phyloP scores from a whole-genome alignment of 2,329 filamentous ascomycete genomes.

The Botrytis pseudocinerea region DNA sequence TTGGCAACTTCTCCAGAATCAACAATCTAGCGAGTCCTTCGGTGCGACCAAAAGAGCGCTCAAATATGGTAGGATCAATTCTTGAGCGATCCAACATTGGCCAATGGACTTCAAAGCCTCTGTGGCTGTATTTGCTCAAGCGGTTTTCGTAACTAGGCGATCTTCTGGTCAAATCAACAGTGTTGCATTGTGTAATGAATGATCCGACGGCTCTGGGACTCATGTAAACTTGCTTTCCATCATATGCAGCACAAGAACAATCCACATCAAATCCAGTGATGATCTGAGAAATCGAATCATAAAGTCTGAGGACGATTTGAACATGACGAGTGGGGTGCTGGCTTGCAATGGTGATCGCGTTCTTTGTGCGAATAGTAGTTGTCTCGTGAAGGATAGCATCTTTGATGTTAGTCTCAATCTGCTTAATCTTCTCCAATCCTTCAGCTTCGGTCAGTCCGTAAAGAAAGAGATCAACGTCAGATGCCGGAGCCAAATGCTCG shows the following conservation, averaged over 20 bases:
- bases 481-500: conserved; percentile 76
- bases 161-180: conserved; percentile 74
- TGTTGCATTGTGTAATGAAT: conserved; percentile 81
- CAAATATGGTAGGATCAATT: conserved; percentile 83
- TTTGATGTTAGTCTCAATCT: conserved; percentile 73
- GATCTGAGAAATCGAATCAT: conserved; percentile 81
- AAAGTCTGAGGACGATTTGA: conserved; percentile 80
- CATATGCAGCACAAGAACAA: conserved; percentile 77
- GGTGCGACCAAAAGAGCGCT: conserved; percentile 74
- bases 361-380: conserved; percentile 81
- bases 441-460: conserved; percentile 77
- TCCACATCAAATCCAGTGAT: conserved; percentile 88
- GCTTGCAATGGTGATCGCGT: conserved; percentile 81
- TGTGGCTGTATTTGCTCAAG: conserved; percentile 79
- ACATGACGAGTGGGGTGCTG: conserved; percentile 83
- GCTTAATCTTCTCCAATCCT: conserved; percentile 78
- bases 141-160: conserved; percentile 88
- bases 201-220: conserved; percentile 75
- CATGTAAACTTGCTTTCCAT: conserved; percentile 77
- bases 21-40: conserved; percentile 76
- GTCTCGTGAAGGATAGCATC: conserved; percentile 81
- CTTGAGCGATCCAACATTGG: conserved; percentile 70
- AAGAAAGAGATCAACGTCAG: conserved; percentile 83
- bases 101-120: conserved; percentile 85
- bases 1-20: conserved; percentile 77